Conservation (phyloP, 2,329 filamentous ascomycete species). For the Fonsecaea nubica region DNA sequence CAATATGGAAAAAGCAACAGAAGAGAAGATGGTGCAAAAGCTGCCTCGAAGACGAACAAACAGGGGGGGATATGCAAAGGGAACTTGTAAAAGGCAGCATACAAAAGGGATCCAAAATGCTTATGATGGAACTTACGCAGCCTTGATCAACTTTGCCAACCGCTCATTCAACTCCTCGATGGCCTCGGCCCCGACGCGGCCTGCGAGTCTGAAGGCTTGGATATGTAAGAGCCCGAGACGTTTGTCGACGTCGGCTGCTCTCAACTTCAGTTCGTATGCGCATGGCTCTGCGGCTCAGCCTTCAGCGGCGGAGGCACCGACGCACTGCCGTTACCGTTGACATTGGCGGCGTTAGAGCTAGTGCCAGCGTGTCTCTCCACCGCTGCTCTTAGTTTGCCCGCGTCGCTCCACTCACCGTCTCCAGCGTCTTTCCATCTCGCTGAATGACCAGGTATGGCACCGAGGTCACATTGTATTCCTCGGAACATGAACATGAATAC, state of each 20-base stretch:
- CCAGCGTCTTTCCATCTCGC: slow-evolving; percentile 74
- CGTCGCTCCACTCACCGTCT: slow-evolving; percentile 88
- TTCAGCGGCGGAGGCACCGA: slow-evolving; percentile 50
- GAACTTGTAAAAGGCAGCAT: too few species aligned
- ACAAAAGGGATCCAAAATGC: too few species aligned
- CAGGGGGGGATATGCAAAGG: too few species aligned
- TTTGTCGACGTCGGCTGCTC: slow-evolving; percentile 42
- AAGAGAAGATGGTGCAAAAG: too few species aligned
- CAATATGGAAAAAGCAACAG: too few species aligned
- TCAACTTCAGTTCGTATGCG: slow-evolving; percentile 38
- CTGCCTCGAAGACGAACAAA: too few species aligned
- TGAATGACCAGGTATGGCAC: slow-evolving; percentile 91
- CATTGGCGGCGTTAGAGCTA: slow-evolving; percentile 39
- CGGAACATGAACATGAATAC: slow-evolving; percentile 46
- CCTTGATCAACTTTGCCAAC: slow-evolving; percentile 84
- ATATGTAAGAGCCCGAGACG: slow-evolving; percentile 55
- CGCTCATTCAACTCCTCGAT: slow-evolving; percentile 87
- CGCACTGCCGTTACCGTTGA: slow-evolving; percentile 43
- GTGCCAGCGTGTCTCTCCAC: slow-evolving; percentile 80
- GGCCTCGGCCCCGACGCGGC: slow-evolving; percentile 61
- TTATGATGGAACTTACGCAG: slow-evolving; percentile 68
- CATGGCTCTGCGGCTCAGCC: slow-evolving; percentile 46
- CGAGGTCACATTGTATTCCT: slow-evolving; percentile 90
- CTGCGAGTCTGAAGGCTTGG: slow-evolving; percentile 49
- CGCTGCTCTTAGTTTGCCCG: slow-evolving; percentile 79